These are phyloP conservation scores for Eremochloa ophiuroides DNA, from an alignment of 176 grass and related monocot genomes.

Conservation along the genomic window DNA sequence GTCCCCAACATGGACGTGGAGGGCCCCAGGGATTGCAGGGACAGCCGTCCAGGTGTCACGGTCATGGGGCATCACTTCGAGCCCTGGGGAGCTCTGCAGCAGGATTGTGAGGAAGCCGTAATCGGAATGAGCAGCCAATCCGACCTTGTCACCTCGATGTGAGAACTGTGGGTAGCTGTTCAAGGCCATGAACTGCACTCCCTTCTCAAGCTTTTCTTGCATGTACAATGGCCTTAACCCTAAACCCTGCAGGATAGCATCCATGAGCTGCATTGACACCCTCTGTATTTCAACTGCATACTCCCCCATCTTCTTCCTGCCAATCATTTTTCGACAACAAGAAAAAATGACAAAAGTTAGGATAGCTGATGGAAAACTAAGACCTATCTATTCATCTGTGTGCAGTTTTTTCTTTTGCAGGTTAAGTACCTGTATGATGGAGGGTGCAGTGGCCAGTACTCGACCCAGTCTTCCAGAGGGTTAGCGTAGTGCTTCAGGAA, in stretches of 20 bases:
- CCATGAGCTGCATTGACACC: constrained; percentile 45
- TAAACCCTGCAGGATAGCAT: constrained; percentile 61
- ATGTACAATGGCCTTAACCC: constrained; percentile 43
- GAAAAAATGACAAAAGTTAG: background rate
- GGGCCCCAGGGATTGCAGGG: constrained; percentile 8
- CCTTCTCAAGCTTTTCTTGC: constrained; percentile 47
- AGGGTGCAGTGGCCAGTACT: constrained; percentile 55
- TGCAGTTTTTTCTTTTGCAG: background rate
- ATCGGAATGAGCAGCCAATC: constrained; percentile 62
- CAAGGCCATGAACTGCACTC: constrained; percentile 61
- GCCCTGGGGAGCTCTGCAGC: constrained; percentile 51
- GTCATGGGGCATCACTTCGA: constrained; percentile 50
- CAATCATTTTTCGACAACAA: background rate
- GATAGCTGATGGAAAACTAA: background rate
- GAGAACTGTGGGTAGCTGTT: constrained; percentile 48
- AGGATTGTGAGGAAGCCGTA: constrained; percentile 76
- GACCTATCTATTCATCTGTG: background rate
- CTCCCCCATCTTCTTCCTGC: constrained; percentile 58
- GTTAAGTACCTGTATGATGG: constrained; percentile 52
- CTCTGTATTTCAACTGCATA: constrained; percentile 39
- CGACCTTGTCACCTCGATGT: constrained; percentile 16
- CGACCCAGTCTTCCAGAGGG: constrained; percentile 54
- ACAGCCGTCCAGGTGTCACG: constrained; percentile 36
- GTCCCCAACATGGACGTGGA: constrained; percentile 78
- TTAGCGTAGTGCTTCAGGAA: constrained; percentile 83